These are phyloP conservation scores for Phytophthora sp. DNA, from an alignment of 352 stramenopile genomes.

Conservation along the genomic window DNA sequence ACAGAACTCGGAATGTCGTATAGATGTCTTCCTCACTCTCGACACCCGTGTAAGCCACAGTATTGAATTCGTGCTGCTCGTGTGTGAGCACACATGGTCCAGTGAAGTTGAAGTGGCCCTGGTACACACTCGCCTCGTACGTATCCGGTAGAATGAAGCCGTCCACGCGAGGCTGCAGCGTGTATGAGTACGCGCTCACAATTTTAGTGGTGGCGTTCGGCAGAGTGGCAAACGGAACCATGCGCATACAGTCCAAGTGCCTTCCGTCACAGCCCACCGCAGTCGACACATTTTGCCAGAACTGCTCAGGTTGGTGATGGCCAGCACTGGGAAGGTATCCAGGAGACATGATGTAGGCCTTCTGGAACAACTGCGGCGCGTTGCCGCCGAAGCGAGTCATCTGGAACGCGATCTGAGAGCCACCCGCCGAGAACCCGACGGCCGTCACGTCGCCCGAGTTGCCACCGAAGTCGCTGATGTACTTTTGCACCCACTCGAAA, in stretches of 20 bases:
- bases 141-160: slow-evolving; percentile 16
- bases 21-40: slow-evolving; percentile 20
- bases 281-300: slow-evolving; percentile 36
- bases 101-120: not conserved
- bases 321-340: slow-evolving; percentile 23
- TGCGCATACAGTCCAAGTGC: slow-evolving; percentile 32
- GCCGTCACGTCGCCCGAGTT: slow-evolving; percentile 44
- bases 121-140: not conserved
- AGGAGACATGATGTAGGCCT: slow-evolving; percentile 35
- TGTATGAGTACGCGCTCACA: slow-evolving; percentile 28
- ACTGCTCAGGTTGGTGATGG: slow-evolving; percentile 30
- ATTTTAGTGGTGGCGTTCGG: slow-evolving; percentile 2
- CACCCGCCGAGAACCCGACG: slow-evolving; percentile 35
- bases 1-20: slow-evolving; percentile 25
- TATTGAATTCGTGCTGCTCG: not conserved
- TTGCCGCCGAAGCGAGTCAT: slow-evolving; percentile 36
- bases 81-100: not conserved
- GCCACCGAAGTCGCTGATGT: slow-evolving; percentile 50
- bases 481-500: slow-evolving; percentile 42
- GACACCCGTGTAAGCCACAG: slow-evolving; percentile 2
- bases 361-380: slow-evolving; percentile 27
- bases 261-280: slow-evolving; percentile 19
- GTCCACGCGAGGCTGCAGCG: slow-evolving; percentile 30
- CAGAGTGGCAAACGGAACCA: slow-evolving; percentile 15
- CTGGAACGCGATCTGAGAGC: slow-evolving; percentile 30